Conservation (phyloP, 2,329 filamentous ascomycete genomes). For the Colletotrichum tropicicola region DNA sequence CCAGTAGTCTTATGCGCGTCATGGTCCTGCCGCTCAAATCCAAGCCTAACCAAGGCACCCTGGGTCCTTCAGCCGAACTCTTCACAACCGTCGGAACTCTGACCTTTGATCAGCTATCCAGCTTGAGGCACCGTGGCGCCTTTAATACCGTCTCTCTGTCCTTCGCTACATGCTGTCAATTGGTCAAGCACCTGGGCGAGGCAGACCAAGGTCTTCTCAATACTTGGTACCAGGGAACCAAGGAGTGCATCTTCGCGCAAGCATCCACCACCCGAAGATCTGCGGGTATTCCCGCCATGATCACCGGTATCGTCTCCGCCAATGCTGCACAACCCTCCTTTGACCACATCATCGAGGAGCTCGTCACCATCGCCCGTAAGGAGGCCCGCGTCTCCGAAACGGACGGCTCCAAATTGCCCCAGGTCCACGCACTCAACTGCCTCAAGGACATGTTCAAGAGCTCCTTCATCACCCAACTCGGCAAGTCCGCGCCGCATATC, state of each 20-base stretch:
- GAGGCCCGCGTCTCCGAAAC: conserved; percentile 64
- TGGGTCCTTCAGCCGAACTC: conserved; percentile 59
- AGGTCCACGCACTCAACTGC: conserved; percentile 95
- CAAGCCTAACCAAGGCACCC: conserved; percentile 49
- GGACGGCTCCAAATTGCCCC: conserved; percentile 76
- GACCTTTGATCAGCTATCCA: conserved; percentile 84
- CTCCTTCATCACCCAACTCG: conserved; percentile 77
- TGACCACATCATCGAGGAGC: conserved; percentile 67
- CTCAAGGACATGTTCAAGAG: conserved; percentile 92
- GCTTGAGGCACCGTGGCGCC: conserved; percentile 87
- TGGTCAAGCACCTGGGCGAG: conserved; percentile 58
- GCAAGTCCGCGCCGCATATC: conserved; percentile 78
- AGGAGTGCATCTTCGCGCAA: conserved; percentile 77
- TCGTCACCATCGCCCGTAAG: conserved; percentile 66
- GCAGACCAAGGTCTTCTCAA: conserved; percentile 59
- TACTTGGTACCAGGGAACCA: conserved; percentile 77
- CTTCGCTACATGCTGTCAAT: conserved; percentile 81
- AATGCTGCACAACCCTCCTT: conserved; percentile 70
- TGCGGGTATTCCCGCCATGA: conserved; percentile 87
- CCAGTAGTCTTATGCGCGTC: conserved; percentile 78
- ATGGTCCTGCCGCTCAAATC: conserved; percentile 65
- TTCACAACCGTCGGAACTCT: conserved; percentile 76
- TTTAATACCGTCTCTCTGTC: conserved; percentile 93
- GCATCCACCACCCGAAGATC: conserved; percentile 88
- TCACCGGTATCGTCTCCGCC: conserved; percentile 81